A percentile compares a stretch with the other conserved stretches of the same genome.
These are phyloP conservation scores for Globisporangium barbulae DNA, from an alignment of 352 stramenopile genomes.

Conservation along the genomic window DNA sequence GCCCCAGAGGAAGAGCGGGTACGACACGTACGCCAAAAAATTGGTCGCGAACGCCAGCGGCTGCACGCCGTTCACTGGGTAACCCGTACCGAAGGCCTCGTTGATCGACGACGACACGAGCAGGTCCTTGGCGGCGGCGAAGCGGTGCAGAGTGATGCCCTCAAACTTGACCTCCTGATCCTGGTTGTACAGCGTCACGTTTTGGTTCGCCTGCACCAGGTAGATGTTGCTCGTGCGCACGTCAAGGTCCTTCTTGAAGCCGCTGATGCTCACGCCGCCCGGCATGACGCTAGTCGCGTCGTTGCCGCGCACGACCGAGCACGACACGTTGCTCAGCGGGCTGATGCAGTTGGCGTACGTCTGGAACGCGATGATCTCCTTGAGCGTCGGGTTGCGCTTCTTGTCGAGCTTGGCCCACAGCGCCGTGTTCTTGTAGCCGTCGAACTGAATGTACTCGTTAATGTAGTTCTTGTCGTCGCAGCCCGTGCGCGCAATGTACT, in stretches of 20 bases:
- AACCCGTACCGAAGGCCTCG: slow-evolving; percentile 36
- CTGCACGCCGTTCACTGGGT: slow-evolving; percentile 52
- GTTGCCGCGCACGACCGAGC: slow-evolving; percentile 45
- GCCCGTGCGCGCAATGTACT: slow-evolving; percentile 42
- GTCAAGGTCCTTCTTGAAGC: slow-evolving; percentile 42
- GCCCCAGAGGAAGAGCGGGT: slow-evolving; percentile 57
- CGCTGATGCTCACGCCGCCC: slow-evolving; percentile 40
- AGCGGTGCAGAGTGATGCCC: slow-evolving; percentile 52
- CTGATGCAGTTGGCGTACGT: slow-evolving; percentile 52
- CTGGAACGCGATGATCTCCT: slow-evolving; percentile 42
- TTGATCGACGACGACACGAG: slow-evolving; percentile 24
- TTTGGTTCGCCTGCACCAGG: slow-evolving; percentile 51
- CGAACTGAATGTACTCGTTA: slow-evolving; percentile 52
- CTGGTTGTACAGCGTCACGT: slow-evolving; percentile 52
- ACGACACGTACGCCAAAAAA: slow-evolving; percentile 60
- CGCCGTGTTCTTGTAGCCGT: slow-evolving; percentile 33
- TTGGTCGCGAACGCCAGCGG: slow-evolving; percentile 40
- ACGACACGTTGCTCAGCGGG: slow-evolving; percentile 49
- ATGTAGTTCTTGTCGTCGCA: slow-evolving; percentile 56
- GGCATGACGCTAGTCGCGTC: slow-evolving; percentile 48
- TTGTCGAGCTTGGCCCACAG: slow-evolving; percentile 42
- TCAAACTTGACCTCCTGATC: slow-evolving; percentile 38
- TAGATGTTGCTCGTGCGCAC: slow-evolving; percentile 42
- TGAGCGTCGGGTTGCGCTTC: slow-evolving; percentile 44
- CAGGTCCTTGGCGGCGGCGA: slow-evolving; percentile 35